Evolutionary conservation across 1,284 basidiomycete species (phyloP).

Genomic region (Coniophora puteana): DNA sequence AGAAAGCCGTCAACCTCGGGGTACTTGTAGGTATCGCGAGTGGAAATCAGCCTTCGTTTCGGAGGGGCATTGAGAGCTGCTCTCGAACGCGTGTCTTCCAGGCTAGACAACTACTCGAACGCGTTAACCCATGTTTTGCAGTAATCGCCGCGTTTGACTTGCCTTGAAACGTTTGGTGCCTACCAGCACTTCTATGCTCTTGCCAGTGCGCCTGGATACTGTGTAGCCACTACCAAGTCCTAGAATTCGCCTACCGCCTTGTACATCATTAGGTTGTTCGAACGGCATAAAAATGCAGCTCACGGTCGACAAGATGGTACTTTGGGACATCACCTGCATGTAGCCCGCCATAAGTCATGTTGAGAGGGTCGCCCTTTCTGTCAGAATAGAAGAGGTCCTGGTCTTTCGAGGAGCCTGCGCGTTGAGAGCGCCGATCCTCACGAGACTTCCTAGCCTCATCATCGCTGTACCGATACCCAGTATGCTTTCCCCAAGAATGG

Average conservation of each 20-base stretch:
- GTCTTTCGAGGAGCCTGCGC: constrained; percentile 15
- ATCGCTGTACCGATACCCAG: constrained; percentile 17
- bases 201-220: constrained; percentile 44
- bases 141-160: too few relatives aligned
- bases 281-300: constrained; percentile 18
- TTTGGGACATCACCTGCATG: constrained; percentile 65
- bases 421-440: constrained; percentile 28
- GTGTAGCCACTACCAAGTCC: constrained; percentile 50
- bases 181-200: constrained; percentile 59
- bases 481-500: constrained; percentile 4
- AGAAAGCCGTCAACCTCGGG: constrained; percentile 67
- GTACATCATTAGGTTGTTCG: constrained; percentile 47
- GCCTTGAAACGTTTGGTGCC: constrained; percentile 41
- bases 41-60: constrained; percentile 40
- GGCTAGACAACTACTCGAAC: too few relatives aligned
- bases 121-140: too few relatives aligned
- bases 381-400: constrained; percentile 57
- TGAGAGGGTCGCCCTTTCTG: constrained; percentile 64
- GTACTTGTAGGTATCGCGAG: constrained; percentile 40
- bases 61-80: constrained; percentile 48
- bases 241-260: constrained; percentile 64
- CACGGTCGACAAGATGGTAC: constrained; percentile 58
- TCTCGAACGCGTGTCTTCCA: constrained; percentile 54
- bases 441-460: constrained; percentile 36
- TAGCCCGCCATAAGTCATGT: constrained; percentile 66